A percentile compares a stretch with the other conserved stretches of the same genome.
Conservation (phyloP, 2,329 filamentous ascomycete genomes). For the Leptodontidium sp. region DNA sequence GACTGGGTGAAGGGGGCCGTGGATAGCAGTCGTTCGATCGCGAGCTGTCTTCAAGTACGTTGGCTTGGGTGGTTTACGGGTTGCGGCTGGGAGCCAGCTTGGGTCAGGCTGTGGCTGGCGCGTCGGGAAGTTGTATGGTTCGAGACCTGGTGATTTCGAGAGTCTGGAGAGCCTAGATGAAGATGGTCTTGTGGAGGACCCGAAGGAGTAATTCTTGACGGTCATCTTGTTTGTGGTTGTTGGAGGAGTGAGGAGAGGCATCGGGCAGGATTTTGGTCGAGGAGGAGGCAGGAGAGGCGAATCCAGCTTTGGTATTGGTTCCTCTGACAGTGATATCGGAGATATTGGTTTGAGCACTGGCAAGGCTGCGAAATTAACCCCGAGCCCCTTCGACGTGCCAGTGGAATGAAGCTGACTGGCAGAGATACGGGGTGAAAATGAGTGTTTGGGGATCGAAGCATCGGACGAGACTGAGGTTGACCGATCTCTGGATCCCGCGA, state of each 20-base stretch:
- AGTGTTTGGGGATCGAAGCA: neutral
- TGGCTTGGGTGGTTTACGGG: constrained; percentile 2
- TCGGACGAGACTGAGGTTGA: neutral
- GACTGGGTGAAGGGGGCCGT: constrained; percentile 9
- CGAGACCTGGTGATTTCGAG: neutral
- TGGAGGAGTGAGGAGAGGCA: neutral
- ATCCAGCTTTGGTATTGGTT: neutral
- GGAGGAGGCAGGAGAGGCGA: neutral
- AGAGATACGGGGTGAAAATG: constrained; percentile 3
- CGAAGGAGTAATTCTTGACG: neutral
- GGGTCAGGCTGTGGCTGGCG: constrained; percentile 15
- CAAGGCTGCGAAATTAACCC: neutral
- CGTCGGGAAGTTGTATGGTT: neutral
- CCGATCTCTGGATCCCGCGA: neutral
- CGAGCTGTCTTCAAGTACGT: neutral
- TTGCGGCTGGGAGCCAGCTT: constrained; percentile 7
- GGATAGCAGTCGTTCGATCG: neutral
- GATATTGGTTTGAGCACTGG: neutral
- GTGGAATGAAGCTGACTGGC: neutral
- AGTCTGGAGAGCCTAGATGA: neutral
- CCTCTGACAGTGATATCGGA: neutral
- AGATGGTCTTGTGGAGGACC: neutral
- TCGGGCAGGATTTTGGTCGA: constrained; percentile 19
- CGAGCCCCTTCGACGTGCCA: neutral
- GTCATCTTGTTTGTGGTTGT: neutral